Evolutionary conservation across 345 rosid species (phyloP).

Genomic region (Hypericum androsaemum): DNA sequence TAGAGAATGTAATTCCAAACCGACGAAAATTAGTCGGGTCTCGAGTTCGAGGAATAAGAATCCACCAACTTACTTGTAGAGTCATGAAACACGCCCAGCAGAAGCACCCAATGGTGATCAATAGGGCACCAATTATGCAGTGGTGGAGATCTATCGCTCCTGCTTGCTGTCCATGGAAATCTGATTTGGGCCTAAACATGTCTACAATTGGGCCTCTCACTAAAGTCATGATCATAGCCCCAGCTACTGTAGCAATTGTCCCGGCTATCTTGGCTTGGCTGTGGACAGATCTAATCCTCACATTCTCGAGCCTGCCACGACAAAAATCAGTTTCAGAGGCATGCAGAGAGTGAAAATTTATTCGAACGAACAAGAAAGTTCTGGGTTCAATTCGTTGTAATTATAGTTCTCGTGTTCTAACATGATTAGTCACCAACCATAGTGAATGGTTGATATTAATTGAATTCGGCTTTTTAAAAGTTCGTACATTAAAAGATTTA

Average conservation of each 20-base stretch:
- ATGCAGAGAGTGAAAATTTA: too few relatives aligned
- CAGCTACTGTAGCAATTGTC: constrained; percentile 66
- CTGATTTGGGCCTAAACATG: constrained; percentile 44
- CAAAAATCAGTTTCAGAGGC: too few relatives aligned
- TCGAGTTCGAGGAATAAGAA: not conserved
- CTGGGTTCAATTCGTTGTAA: not conserved
- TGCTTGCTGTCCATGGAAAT: constrained; percentile 20
- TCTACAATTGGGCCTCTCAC: constrained; percentile 54
- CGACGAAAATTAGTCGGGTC: not conserved
- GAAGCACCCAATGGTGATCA: constrained; percentile 58
- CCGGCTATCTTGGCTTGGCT: constrained; percentile 67
- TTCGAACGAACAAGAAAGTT: too few relatives aligned
- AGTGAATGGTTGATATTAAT: too few relatives aligned
- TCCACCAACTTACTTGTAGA: constrained; percentile 39
- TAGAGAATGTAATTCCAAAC: too few relatives aligned
- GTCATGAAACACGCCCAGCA: constrained; percentile 70
- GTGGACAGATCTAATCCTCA: constrained; percentile 34
- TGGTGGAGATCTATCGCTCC: constrained; percentile 34
- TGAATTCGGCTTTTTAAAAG: too few relatives aligned
- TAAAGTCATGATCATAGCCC: constrained; percentile 89
- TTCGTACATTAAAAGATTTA: too few relatives aligned
- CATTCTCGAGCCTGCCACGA: constrained; percentile 50
- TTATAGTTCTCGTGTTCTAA: not conserved
- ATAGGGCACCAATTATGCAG: constrained; percentile 50
- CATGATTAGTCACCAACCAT: too few relatives aligned